These are phyloP conservation scores for Pulveroboletus ravenelii DNA, from an alignment of 768 basidiomycete species.

Conservation along the genomic window DNA sequence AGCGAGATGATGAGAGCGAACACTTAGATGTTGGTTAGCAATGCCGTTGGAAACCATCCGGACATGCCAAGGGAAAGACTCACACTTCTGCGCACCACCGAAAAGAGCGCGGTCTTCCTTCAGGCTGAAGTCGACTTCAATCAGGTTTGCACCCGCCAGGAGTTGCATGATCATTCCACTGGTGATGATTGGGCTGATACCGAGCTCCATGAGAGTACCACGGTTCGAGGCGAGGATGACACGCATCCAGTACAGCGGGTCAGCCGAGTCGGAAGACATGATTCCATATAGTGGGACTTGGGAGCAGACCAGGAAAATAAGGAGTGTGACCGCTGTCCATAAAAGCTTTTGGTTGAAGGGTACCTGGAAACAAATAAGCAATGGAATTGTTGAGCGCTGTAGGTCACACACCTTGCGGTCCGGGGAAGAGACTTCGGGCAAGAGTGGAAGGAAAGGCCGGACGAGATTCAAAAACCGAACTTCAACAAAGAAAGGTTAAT, in stretches of 20 bases:
- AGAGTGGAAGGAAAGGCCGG: constrained; percentile 93
- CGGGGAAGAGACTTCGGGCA: constrained; percentile 96
- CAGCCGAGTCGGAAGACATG: constrained; percentile 98
- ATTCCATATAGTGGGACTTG: constrained; percentile 99
- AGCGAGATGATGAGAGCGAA: constrained; percentile 96
- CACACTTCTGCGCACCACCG: constrained; percentile 95
- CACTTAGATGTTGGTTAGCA: constrained; percentile 45
- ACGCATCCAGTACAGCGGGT: constrained; percentile 99
- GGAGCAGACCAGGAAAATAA: constrained; percentile 99
- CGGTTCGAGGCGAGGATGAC: constrained; percentile 98
- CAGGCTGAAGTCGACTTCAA: constrained; percentile 94
- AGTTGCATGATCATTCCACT: constrained; percentile 99
- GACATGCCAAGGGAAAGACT: constrained; percentile 26
- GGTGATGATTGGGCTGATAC: constrained; percentile 96
- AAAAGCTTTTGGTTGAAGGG: constrained; percentile 97
- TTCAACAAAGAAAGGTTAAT: not conserved
- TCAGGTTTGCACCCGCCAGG: constrained; percentile 92
- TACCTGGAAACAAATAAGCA: constrained; percentile 48
- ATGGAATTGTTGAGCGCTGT: not conserved
- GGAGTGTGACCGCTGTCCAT: constrained; percentile 98
- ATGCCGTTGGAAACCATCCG: not conserved
- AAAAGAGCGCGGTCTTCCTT: constrained; percentile 97
- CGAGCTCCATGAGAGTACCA: constrained; percentile 98
- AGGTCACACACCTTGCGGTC: constrained; percentile 77
- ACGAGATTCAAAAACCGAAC: constrained; percentile 98